Evolutionary conservation across 805 yeast species (phyloP), one percentile per base, ranked within the genome.

Genomic region (Schizosaccharomyces cryophilus): DNA sequence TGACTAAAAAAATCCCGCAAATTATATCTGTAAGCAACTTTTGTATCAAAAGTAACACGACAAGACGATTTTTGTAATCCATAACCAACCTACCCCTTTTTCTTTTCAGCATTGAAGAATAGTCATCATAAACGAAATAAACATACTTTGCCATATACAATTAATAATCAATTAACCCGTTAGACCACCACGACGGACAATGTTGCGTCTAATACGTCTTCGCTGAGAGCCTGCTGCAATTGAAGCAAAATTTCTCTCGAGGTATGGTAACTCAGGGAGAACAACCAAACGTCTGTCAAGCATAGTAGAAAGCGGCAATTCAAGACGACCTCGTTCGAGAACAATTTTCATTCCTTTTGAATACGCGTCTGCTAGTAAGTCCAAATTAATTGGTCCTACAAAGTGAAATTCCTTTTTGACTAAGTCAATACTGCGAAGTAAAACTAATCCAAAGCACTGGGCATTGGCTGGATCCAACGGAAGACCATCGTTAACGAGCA

Each of bases 381-480:
- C 48, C 13, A 54, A 58, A 17, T 31, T 17, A 15, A 60, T 13
- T 1, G 65, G 61, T 6, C 61, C 35, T 11, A 64, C 56, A 5
- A 64, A 26, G 4, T 63, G 61, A 24, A 64, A 47, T 5, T 35
- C 47, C 7, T 60, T 40, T 15, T 51, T 19, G 11, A 24, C 17
- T 5, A n/a, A 29, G 40, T 64, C 64, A 40, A 64, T 60, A 9
- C 61, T 62, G 19, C 63, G 63, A 11, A 64, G 45, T 15, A 64
- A 42, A 13, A 61, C 64, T 5, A 62, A 61, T 5, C 65, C 65
- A 15, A 60, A 38, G 40, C 65, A 64, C 30, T 59, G 56, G 24
- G 31, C 13, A 9, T 35, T 55, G 42, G 35, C 55, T 19, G 47
- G 59, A 24, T 58, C 59, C 4, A 61, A 42, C 3, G 54, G 48